A percentile compares a stretch with the other conserved stretches of the same genome.
Evolutionary conservation across 352 stramenopile genomes (phyloP).

Genomic region (Phytopythium helicoides): DNA sequence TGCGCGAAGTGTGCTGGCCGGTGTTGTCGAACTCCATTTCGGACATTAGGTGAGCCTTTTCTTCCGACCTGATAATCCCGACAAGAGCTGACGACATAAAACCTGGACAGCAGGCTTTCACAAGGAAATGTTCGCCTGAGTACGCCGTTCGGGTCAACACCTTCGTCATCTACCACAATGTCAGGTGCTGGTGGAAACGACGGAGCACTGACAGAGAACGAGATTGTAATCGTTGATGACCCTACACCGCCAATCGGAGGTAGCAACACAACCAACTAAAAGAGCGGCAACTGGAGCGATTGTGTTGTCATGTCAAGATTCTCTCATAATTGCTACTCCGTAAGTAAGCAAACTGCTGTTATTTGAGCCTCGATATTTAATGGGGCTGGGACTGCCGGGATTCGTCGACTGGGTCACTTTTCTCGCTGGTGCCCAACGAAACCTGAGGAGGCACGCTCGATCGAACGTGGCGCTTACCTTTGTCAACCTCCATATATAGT

Average conservation of each 20-base stretch:
- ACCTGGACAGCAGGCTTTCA: slow-evolving; percentile 10
- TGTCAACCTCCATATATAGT: slow-evolving; percentile 64
- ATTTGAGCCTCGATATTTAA: too few relatives aligned
- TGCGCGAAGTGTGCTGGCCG: slow-evolving; percentile 23
- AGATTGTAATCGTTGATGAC: neutral
- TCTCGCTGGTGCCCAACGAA: neutral
- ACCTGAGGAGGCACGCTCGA: neutral
- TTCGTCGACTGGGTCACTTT: neutral
- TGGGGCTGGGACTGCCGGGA: neutral
- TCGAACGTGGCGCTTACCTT: slow-evolving; percentile 58
- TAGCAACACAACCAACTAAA: neutral
- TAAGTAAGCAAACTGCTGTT: too few relatives aligned
- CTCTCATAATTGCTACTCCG: too few relatives aligned
- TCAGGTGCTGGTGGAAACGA: slow-evolving; percentile 1
- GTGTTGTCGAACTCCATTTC: slow-evolving; percentile 10
- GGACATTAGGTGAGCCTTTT: slow-evolving; percentile 10
- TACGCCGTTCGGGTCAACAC: slow-evolving; percentile 14
- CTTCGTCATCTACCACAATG: slow-evolving; percentile 10
- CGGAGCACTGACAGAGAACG: slow-evolving; percentile 4
- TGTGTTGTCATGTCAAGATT: too few relatives aligned
- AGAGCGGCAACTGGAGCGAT: too few relatives aligned
- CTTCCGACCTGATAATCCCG: neutral
- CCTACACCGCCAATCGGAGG: neutral
- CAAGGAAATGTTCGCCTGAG: slow-evolving; percentile 18
- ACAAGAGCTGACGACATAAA: neutral